A percentile compares a stretch with the other conserved stretches of the same genome.
phyloP scores from a whole-genome alignment of 768 basidiomycete genomes.

The Boletus insuetus region DNA sequence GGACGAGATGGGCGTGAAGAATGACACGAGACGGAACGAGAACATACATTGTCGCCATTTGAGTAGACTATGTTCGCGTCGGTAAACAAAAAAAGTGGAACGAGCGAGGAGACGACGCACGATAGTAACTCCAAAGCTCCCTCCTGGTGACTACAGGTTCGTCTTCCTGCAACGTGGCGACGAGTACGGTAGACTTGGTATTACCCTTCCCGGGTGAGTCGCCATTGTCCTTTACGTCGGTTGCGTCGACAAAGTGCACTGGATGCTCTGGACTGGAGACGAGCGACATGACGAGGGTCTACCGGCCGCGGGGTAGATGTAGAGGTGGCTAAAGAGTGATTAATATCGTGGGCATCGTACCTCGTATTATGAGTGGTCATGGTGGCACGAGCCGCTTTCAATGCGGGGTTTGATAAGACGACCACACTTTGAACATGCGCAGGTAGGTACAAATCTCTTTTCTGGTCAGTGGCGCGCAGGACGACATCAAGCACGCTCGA shows the following conservation, averaged over 20 bases:
- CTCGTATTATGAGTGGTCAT: too few relatives aligned
- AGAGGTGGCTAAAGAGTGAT: too few relatives aligned
- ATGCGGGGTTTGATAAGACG: too few relatives aligned
- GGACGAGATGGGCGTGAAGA: background rate
- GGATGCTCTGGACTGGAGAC: slow-evolving; percentile 3
- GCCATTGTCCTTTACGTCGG: slow-evolving; percentile 9
- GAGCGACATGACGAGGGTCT: slow-evolving; percentile 11
- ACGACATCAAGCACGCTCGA: slow-evolving; percentile 22
- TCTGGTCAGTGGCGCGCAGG: slow-evolving; percentile 6
- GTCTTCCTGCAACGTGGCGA: slow-evolving; percentile 34
- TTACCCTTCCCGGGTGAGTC: slow-evolving; percentile 1
- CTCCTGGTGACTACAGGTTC: slow-evolving; percentile 70
- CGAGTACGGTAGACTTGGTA: slow-evolving; percentile 6
- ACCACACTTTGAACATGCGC: slow-evolving; percentile 23
- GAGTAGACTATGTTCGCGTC: slow-evolving; percentile 56
- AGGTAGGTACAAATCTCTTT: background rate
- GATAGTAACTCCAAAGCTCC: slow-evolving; percentile 80
- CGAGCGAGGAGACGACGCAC: slow-evolving; percentile 32
- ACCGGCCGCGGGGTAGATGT: slow-evolving; percentile 55
- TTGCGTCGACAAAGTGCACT: background rate
- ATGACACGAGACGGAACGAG: background rate
- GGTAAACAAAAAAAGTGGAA: background rate
- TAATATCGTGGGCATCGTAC: too few relatives aligned
- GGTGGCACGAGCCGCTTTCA: too few relatives aligned
- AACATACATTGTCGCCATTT: slow-evolving; percentile 71